phyloP scores from a whole-genome alignment of 495 filamentous ascomycete genomes.

The Penicillium bialowiezense region DNA sequence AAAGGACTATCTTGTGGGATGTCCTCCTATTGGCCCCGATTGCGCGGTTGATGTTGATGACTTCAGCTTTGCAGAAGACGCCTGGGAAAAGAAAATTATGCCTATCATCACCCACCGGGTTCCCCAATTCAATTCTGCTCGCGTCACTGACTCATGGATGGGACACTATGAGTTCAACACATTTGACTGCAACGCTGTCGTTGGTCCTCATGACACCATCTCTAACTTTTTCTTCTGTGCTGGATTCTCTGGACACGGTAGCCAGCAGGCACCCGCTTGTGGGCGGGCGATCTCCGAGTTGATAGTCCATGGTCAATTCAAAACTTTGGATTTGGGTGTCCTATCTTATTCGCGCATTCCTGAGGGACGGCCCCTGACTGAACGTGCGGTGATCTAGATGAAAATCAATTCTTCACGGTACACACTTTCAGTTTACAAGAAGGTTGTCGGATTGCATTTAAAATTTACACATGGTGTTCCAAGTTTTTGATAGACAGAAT shows the following conservation, averaged over 20 bases:
- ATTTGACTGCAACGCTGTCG: background rate
- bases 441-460: too few relatives aligned
- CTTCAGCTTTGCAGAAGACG: background rate
- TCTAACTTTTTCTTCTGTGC: background rate
- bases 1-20: background rate
- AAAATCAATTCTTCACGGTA: too few relatives aligned
- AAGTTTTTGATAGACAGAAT: too few relatives aligned
- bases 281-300: background rate
- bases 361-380: background rate
- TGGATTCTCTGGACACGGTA: background rate
- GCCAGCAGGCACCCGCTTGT: background rate
- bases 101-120: background rate
- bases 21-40: background rate
- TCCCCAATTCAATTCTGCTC: background rate
- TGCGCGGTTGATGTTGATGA: background rate
- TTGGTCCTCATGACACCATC: background rate
- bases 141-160: background rate
- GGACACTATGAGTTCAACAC: background rate
- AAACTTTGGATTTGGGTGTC: background rate
- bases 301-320: background rate
- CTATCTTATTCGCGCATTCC: background rate
- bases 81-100: background rate
- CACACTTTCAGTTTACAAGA: too few relatives aligned
- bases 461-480: too few relatives aligned
- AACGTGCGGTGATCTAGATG: background rate